Base-by-base conservation (phyloP, 2,329 filamentous ascomycete genomes). In the Parastagonospora avenae region DNA sequence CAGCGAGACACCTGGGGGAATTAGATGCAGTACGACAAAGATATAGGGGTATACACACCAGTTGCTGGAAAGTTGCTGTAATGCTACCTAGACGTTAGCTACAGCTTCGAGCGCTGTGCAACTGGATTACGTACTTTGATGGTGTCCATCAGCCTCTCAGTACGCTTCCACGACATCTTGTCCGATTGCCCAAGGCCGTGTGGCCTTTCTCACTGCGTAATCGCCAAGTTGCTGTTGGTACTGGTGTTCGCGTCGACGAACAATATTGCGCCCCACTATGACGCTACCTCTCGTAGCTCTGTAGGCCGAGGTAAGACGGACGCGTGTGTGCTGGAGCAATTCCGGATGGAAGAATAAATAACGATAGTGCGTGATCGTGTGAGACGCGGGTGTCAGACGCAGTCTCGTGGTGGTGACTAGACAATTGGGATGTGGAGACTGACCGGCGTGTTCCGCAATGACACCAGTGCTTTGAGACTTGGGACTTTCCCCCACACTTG, bases 41-140 rank as follows among this genome's bases (percentile, higher is more conserved):
- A 7, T 19, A 8, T 16, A 24, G 40, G 15, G 4, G 8, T 14
- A 38, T 89, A 96, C 74, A 95, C 90, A 68, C 94, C 94, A 11
- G 94, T 99, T 55, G 94, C 94, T 60, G 94, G 94, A 77, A 97
- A 99, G 77, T 87, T 91, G 75, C 92, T 91, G 84, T 97, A 97
- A 79, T 97, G 92, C 71, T 74, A 58, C 46, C 11, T 46, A 4
- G 24, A 35, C 42, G 44, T 73, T 66, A 72, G 68, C 61, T 39
- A 31, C 12, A 46, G 43, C 56, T 43, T 50, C 40, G 49, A 35
- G 27, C 14, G 6, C 10, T 14, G 48, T 52, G 43, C 42, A n/a
- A 45, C 40, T 36, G 39, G 15, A 44, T 41, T 46, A 48, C 65
- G 31, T 60, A 71, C 69, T 77, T 89, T 87, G 87, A 97, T 97